phyloP scores from a whole-genome alignment of 805 yeast species.

The Starmera amethionina region DNA sequence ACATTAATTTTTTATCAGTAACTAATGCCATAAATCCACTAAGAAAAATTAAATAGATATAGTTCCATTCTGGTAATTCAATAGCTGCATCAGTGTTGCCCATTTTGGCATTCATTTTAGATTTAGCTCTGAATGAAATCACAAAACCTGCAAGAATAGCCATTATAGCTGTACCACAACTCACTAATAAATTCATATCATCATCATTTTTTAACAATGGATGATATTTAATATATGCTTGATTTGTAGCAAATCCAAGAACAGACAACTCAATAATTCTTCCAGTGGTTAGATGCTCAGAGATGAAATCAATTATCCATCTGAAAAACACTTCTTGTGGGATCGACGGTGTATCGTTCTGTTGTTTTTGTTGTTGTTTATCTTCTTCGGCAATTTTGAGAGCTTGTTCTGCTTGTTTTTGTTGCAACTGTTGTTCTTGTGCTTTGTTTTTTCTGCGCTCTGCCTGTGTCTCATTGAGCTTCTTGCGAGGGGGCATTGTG shows the following conservation, averaged over 20 bases:
- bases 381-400: background rate
- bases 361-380: slow-evolving; percentile 1
- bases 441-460: no score
- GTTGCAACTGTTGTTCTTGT: background rate
- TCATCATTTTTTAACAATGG: slow-evolving; percentile 5
- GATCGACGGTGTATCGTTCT: slow-evolving; percentile 1
- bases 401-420: background rate
- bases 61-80: slow-evolving; percentile 23
- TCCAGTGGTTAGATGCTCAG: slow-evolving; percentile 12
- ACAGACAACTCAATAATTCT: slow-evolving; percentile 17
- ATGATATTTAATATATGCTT: slow-evolving; percentile 10
- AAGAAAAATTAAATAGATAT: slow-evolving; percentile 22
- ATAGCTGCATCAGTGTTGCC: background rate
- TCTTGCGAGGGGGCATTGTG: no score
- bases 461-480: no score
- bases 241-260: slow-evolving; percentile 15
- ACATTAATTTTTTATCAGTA: slow-evolving; percentile 15
- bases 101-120: background rate
- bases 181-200: slow-evolving; percentile 12
- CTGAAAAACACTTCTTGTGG: slow-evolving; percentile 15
- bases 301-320: slow-evolving; percentile 9
- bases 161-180: slow-evolving; percentile 14
- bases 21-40: slow-evolving; percentile 22
- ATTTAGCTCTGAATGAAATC: slow-evolving; percentile 9
- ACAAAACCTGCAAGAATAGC: slow-evolving; percentile 15